Evolutionary conservation across 2,329 filamentous ascomycete species (phyloP), one percentile per base, ranked within the genome.

Genomic region (Colletotrichum destructivum): DNA sequence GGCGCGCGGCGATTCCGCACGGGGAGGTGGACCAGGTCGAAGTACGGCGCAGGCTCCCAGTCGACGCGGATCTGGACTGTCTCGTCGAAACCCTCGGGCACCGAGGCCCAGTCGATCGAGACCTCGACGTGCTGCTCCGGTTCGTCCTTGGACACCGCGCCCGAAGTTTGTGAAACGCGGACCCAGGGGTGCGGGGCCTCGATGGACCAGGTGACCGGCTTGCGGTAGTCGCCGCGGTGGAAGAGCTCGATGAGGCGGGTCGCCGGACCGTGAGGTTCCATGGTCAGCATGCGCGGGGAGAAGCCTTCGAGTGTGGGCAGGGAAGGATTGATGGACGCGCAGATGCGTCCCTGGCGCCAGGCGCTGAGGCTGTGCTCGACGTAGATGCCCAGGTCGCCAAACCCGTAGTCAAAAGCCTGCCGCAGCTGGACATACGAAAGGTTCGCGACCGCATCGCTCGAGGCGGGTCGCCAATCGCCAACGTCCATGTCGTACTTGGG

Each of bases 271-370:
- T 86, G 88, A 0, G 84, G 83, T 68, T 85, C 83, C 73, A 88
- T 82, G 0, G 81, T 77, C 40, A 82, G 82, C 11, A 87, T 78
- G 2, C 81, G 82, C 2, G 88, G 80, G 1, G 78, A 81, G 63
- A 84, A 81, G n/a, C 82, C 80, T 81, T 66, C 64, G 9, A 35
- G 51, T 15, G 71, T 75, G 7, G 73, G 74, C 63, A 73, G 47
- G 5, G 73, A 84, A 1, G 84, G 79, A 46, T 81, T 85, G 68
- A 75, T 81, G 74, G 90, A 87, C 78, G 84, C 88, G 18, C 78
- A 80, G 76, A 89, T 87, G 62, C 90, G 88, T 52, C 88, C 87
- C 0, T 88, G 87, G 2, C 88, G 82, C 3, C 85, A 86, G 2
- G 86, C 87, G 73, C 89, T 88, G 13, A 87, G 81, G 69, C 81